Evolutionary conservation across 2,329 filamentous ascomycete species (phyloP), one percentile per base, ranked within the genome.

Genomic region (Atkinsonella hypoxylon): DNA sequence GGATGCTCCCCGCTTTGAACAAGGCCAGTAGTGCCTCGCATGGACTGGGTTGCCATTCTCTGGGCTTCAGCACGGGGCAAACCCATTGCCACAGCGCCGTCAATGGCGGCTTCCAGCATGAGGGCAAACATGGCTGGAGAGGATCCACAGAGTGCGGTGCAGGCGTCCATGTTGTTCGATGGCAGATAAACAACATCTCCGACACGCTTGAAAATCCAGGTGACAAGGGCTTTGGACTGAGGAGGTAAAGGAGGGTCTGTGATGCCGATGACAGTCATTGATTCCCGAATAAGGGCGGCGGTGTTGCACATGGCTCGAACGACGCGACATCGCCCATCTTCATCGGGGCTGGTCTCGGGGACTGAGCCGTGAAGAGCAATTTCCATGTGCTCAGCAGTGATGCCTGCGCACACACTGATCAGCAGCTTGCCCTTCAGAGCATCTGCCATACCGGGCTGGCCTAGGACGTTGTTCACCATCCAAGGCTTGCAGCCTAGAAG

Each of bases 281-380:
- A 83, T 67, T 94, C 83, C 45, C 87, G 72, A 52, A 94, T 84
- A 46, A 87, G 76, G 26, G 83, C 82, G 11, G 88, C 87, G 0
- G 86, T 90, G 70, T 94, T 94, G 58, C 88, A 88, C 79, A 94
- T 89, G 50, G 85, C 87, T 32, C 88, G 77, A 4, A 94, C 82
- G 43, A 93, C 75, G 41, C 78, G 73, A 66, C 79, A 85, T 39
- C 72, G 69, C 30, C 73, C 71, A 50, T 72, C 71, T 50, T 68
- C 64, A 5, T 69, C 67, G 15, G 70, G 65, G 57, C 70, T 67
- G 54, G 73, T 67, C n/a, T 68, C 66, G 38, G 74, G 71, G 18
- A 75, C 67, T 10, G 71, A 69, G 26, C 76, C 75, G 59, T 86
- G 82, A 12, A 91, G 67, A 32, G 79, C 76, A 15, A 70, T 68